Evolutionary conservation across 148 eudicot genomes (phyloP).

Genomic region (Silene conica): DNA sequence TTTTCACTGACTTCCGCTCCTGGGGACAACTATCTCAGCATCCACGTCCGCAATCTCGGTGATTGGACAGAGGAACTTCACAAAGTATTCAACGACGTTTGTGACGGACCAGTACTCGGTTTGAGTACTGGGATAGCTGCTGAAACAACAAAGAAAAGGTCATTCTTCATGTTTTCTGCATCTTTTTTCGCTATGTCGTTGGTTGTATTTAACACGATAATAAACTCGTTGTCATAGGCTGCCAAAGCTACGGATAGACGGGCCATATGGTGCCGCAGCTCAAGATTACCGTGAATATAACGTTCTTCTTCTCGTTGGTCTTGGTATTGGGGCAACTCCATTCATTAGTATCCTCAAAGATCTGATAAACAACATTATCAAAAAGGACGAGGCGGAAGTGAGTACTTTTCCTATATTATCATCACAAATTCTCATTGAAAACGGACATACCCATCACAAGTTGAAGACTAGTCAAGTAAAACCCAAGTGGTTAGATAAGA

Average conservation of each 20-base stretch:
- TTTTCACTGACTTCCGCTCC: conserved; percentile 98
- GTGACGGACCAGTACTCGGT: conserved; percentile 66
- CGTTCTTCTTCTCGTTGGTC: conserved; percentile 88
- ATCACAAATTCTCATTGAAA: too few species aligned
- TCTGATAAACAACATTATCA: conserved; percentile 84
- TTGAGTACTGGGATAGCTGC: conserved; percentile 86
- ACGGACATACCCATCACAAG: too few species aligned
- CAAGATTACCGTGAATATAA: conserved; percentile 87
- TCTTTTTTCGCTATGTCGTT: neutral
- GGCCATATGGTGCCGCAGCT: conserved; percentile 99
- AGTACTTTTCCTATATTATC: too few species aligned
- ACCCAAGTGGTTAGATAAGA: too few species aligned
- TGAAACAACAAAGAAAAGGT: conserved; percentile 74
- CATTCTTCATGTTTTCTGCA: neutral
- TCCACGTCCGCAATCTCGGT: conserved; percentile 85
- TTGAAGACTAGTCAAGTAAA: too few species aligned
- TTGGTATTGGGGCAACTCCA: conserved; percentile 98
- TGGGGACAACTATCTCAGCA: conserved; percentile 83
- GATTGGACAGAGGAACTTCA: conserved; percentile 92
- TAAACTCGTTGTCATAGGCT: conserved; percentile 40
- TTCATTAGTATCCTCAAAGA: conserved; percentile 92
- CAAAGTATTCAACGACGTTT: conserved; percentile 60
- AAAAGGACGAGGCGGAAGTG: conserved; percentile 75
- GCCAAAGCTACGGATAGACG: conserved; percentile 86
- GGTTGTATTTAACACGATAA: conserved; percentile 16